Base-by-base conservation (phyloP, 2,329 filamentous ascomycete genomes). In the Trichoderma hamatum region DNA sequence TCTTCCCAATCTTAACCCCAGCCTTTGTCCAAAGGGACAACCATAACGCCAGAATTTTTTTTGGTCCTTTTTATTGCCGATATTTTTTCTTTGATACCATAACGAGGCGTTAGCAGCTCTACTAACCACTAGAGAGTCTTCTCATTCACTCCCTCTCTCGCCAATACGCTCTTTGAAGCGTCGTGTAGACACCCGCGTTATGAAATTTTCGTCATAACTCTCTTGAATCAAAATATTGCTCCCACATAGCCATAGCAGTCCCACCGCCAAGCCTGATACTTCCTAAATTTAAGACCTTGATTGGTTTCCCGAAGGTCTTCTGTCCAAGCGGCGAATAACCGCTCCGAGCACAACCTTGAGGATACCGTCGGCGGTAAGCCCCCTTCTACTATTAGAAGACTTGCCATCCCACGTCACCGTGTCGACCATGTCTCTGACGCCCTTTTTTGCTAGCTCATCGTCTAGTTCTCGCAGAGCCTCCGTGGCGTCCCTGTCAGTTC, bases 361-460 rank as follows among this genome's bases (percentile, higher is more conserved):
- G 54, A 97, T 90, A 0, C 86, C 88, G 2, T 92, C 88, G 0
- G 85, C 90, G 1, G 88, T 89, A 56, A 97, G 82, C 9, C 73
- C 74, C 6, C 71, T 72, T 76, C 68, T 69, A 76, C 75, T 75
- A 71, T 19, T 82, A 28, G 81, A 81, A 24, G 82, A 79, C 10
- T 81, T 81, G 1, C 83, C 84, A 26, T 83, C 86, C 84, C 91
- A 97, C 0, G 92, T 91, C 39, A 94, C 90, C 0, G 94, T 97
- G 79, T 98, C 95, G 19, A 97, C 93, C 75, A 98, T 97, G 80
- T 98, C 95, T 21, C 95, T 84, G 19, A 95, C 78, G 16, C 84
- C 83, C 34, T 84, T 81, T 34, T 84, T 81, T 30, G 83, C 81
- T n/a, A 86, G 75, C 52, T 85, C 83, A 77, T 97, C 92, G 76